Evolutionary conservation across 768 basidiomycete species (phyloP), one percentile per base, ranked within the genome.

Genomic region (Phlebiopsis flavidoalba): DNA sequence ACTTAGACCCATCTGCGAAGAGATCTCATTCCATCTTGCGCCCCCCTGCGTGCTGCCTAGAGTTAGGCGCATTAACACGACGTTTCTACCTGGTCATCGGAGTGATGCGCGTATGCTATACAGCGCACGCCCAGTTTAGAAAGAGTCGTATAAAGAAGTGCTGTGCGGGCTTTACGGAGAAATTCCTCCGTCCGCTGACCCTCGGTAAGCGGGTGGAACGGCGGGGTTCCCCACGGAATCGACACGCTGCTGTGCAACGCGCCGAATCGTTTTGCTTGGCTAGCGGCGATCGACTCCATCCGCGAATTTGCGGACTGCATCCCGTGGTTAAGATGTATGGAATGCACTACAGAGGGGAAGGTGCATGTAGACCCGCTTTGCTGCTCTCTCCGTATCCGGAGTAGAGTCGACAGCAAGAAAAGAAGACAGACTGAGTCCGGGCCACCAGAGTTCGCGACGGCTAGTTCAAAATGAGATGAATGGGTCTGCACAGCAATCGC

Each of bases 81-180:
- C 0, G 92, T 94, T 70, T 94, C 92, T 10, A 93, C 80, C 69
- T 93, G 90, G 68, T 94, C 92, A 67, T 94, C 90, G 3, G 80
- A 80, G 67, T 94, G 92, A 65, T 94, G 92, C 0, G 82, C 92
- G 53, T 87, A 79, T 0, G 87, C 87, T 57, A 92, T 69, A 14
- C 78, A 69, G 15, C 75, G 64, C 3, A 77, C 70, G 0, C 76
- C 66, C 0, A 70, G 60, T 1, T 63, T 60, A 5, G 69, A 67
- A 81, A 90, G 81, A 0, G 67, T 71, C n/a, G 74, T 59, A 59
- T 83, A 81, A 40, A 90, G 64, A 10, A 78, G 54, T 50, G 74
- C 73, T 64, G 86, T 85, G 21, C 92, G 83, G 33, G 83, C 87
- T 1, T 70, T 65, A 12, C 91, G 83, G 1, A 86, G 87, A 15